A percentile compares a stretch with the other conserved stretches of the same genome.
Conservation (phyloP, 2,329 filamentous ascomycete genomes). For the Nemania serpens region DNA sequence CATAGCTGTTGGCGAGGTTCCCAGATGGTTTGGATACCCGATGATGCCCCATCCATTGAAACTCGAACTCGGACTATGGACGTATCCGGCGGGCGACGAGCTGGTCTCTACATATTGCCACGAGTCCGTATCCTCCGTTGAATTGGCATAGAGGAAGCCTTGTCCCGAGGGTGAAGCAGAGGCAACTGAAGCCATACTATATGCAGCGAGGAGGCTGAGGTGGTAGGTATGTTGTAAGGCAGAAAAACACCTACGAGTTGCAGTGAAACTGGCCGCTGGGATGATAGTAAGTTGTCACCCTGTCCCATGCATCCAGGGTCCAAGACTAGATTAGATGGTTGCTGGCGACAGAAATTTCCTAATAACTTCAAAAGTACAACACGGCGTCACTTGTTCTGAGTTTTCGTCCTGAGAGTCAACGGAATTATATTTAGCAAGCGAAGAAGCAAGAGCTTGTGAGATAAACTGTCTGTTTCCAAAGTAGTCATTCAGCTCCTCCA, state of each 20-base stretch:
- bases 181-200: slow-evolving; percentile 41
- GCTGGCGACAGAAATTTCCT: background rate
- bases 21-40: slow-evolving; percentile 43
- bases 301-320: background rate
- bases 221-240: background rate
- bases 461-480: slow-evolving; percentile 1
- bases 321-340: background rate
- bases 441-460: background rate
- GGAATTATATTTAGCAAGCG: background rate
- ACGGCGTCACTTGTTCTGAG: background rate
- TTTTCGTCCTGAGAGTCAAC: background rate
- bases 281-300: background rate
- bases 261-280: background rate
- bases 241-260: background rate
- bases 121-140: slow-evolving; percentile 42
- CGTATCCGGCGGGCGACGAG: slow-evolving; percentile 46
- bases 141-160: slow-evolving; percentile 37
- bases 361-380: background rate
- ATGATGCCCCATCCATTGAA: slow-evolving; percentile 56
- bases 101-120: slow-evolving; percentile 43
- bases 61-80: slow-evolving; percentile 57
- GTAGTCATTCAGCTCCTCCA: slow-evolving; percentile 11
- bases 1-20: slow-evolving; percentile 43
- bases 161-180: slow-evolving; percentile 40
- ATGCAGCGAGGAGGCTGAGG: background rate